Conservation (phyloP, 1,284 basidiomycete species). For the Neolentinus lepideus region DNA sequence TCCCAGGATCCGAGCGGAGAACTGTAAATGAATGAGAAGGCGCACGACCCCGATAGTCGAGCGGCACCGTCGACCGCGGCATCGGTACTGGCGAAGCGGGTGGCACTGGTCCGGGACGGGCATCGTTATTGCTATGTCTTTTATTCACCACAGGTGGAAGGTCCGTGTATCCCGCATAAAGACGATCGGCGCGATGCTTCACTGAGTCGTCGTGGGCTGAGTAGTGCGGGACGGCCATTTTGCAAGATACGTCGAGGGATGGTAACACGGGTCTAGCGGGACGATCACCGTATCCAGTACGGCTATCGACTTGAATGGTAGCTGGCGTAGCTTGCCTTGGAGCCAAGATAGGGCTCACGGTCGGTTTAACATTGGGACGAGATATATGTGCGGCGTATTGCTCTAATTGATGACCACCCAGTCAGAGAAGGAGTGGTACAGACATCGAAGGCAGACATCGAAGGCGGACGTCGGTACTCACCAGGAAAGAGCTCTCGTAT, state of each 20-base stretch:
- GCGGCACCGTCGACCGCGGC: not conserved
- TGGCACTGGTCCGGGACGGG: not conserved
- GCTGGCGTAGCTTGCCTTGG: not conserved
- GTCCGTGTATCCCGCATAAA: not conserved
- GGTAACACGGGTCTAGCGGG: not conserved
- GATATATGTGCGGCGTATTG: not conserved
- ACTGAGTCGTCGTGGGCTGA: not conserved
- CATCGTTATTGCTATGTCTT: not conserved
- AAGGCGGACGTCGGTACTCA: not conserved
- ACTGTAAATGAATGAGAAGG: conserved; percentile 26
- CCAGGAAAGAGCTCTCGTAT: not conserved
- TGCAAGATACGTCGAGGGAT: not conserved
- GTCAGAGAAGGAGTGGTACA: too few relatives aligned
- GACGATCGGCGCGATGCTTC: not conserved
- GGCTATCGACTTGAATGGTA: not conserved
- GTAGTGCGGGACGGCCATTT: not conserved
- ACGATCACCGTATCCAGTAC: not conserved
- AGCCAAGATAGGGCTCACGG: not conserved
- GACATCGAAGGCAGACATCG: not conserved
- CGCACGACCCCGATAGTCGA: not conserved
- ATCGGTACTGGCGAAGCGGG: not conserved
- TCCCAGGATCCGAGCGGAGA: conserved; percentile 32
- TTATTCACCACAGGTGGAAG: not conserved
- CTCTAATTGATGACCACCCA: not conserved
- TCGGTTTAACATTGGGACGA: not conserved